Percentiles rank a stretch among this genome's conserved stretches.
These are phyloP conservation scores for Senecio squalidus DNA, from an alignment of 140 eudicot genomes.

Conservation along the genomic window DNA sequence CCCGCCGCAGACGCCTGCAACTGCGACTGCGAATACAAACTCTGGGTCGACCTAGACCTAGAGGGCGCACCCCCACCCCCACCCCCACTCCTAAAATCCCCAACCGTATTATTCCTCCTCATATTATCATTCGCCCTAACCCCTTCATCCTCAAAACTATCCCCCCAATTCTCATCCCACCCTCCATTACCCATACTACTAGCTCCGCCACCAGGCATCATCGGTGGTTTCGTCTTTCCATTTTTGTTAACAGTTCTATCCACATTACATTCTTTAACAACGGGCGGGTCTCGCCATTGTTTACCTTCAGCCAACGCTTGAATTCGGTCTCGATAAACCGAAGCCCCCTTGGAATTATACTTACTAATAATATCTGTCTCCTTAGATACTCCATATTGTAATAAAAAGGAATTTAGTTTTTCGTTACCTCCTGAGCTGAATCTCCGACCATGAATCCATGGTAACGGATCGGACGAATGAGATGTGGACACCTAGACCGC, in stretches of 20 bases:
- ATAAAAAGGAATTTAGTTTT: constrained; percentile 39
- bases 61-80: constrained; percentile 51
- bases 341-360: constrained; percentile 66
- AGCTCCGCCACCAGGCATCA: constrained; percentile 21
- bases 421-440: constrained; percentile 88
- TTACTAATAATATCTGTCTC: constrained; percentile 66
- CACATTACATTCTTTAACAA: constrained; percentile 44
- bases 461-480: constrained; percentile 89
- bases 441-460: constrained; percentile 97
- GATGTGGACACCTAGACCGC: constrained; percentile 92
- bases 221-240: constrained; percentile 27
- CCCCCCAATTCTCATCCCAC: constrained; percentile 70
- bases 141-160: constrained; percentile 40
- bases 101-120: constrained; percentile 68
- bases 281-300: constrained; percentile 77
- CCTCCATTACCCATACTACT: constrained; percentile 25
- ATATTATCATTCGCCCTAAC: constrained; percentile 35
- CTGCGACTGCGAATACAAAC: constrained; percentile 52
- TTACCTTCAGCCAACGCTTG: constrained; percentile 67
- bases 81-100: constrained; percentile 60
- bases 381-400: constrained; percentile 50
- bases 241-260: not conserved
- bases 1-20: constrained; percentile 62
- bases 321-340: constrained; percentile 65
- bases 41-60: constrained; percentile 53